Evolutionary conservation across 129 eudicot genomes (phyloP), one percentile per base, ranked within the genome.

Genomic region (Chrysanthemum makinoi): DNA sequence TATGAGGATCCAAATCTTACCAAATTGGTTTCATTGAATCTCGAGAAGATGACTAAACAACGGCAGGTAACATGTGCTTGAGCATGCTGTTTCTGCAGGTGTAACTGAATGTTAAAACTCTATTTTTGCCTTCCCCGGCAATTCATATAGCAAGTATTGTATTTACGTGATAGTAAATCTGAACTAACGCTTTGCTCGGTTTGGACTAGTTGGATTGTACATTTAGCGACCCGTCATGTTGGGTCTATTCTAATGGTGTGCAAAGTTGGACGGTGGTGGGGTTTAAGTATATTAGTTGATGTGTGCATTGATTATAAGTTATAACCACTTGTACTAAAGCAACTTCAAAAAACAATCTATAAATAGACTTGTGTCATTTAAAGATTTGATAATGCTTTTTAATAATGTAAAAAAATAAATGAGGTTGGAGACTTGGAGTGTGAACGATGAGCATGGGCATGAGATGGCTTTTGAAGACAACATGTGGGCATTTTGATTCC

Each of bases 1-100:
- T 90, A 82, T 74, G 97, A 86, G 80, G 96, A 94, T 81, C 97
- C 96, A 20, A 94, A 84, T 76, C 74, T 90, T 61, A 94, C 97
- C 1, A 75, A 87, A 48, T 56, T 81, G 81, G 97, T 94, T 46
- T 86, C 94, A 6, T 72, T 80, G 75, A 94, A 94, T 69, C 72
- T 94, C 80, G 96, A 94, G 82, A 86, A 74, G 79, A 82, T 94
- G 83, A 75, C 75, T 2, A 94, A 88, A 56, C 82, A 79, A 79
- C 80, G 83, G 60, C 89, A 82, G 70, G 69, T 89, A 18, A 72
- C 82, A 6, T 87, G 97, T 57, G 65, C 80, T 26, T 82, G 77
- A 83, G 17, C 65, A 49, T n/a, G 33, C 63, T 2, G 16, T 22
- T 57, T 59, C 17, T 6, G 46, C 30, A 30, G 4, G 12, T 19